Evolutionary conservation across 2,329 filamentous ascomycete genomes (phyloP).

Genomic region (Microsporum ferrugineum): DNA sequence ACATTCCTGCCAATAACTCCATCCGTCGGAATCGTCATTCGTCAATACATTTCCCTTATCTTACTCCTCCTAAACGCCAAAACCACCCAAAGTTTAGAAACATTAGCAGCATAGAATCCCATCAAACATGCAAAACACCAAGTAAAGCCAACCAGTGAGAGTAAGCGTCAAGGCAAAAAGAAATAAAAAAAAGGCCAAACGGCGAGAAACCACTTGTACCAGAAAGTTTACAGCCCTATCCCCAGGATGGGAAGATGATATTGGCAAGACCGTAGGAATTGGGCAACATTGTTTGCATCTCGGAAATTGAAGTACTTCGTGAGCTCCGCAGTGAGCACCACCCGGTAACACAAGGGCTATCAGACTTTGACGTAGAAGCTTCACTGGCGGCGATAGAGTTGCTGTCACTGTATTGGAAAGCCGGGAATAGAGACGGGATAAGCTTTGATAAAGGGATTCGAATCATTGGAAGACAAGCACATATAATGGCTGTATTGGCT

Average conservation of each 20-base stretch:
- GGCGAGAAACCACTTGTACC: not conserved
- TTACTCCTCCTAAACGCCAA: not conserved
- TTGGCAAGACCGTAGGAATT: not conserved
- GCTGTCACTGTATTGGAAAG: slow-evolving; percentile 5
- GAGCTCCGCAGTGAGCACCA: not conserved
- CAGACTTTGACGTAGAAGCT: not conserved
- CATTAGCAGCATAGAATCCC: not conserved
- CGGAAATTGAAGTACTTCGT: not conserved
- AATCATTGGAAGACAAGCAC: slow-evolving; percentile 30
- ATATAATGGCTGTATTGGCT: slow-evolving; percentile 27
- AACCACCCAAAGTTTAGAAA: not conserved
- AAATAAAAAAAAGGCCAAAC: not conserved
- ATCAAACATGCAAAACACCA: not conserved
- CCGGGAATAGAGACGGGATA: slow-evolving; percentile 11
- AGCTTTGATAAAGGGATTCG: slow-evolving; percentile 19
- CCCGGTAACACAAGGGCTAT: not conserved
- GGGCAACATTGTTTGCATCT: not conserved
- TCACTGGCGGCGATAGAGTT: not conserved
- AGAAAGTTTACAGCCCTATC: not conserved
- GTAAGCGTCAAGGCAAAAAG: not conserved
- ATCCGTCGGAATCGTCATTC: not conserved
- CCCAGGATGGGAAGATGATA: not conserved
- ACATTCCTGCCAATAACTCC: not conserved
- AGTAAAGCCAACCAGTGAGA: not conserved
- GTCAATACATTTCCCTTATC: not conserved